Conservation (phyloP, 1,284 basidiomycete species). For the Xerocomus nothofagi region DNA sequence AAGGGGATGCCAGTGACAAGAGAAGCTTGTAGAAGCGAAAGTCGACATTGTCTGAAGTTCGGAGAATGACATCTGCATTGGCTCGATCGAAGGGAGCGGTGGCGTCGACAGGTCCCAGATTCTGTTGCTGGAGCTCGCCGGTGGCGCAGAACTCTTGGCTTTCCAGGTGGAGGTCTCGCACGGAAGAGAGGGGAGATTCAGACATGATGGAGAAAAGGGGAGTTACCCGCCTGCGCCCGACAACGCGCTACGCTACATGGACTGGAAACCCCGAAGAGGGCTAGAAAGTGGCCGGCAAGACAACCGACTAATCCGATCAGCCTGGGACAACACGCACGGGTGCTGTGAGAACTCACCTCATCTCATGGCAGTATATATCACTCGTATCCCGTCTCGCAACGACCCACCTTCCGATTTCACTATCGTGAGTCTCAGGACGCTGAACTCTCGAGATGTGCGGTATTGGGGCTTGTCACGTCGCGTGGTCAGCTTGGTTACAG, state of each 20-base stretch:
- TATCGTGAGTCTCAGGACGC: no score
- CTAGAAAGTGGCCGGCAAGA: slow-evolving; percentile 1
- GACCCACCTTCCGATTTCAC: neutral
- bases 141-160: neutral
- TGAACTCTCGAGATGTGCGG: no score
- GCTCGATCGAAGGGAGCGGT: slow-evolving; percentile 32
- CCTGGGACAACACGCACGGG: no score
- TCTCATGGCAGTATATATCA: neutral
- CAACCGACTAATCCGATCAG: slow-evolving; percentile 13
- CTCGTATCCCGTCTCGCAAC: neutral
- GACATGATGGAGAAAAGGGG: slow-evolving; percentile 16
- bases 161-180: slow-evolving; percentile 5
- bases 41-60: slow-evolving; percentile 39
- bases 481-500: neutral
- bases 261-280: slow-evolving; percentile 12
- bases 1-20: slow-evolving; percentile 39
- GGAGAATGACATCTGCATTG: slow-evolving; percentile 41
- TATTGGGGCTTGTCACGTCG: slow-evolving; percentile 1
- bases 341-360: neutral
- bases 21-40: slow-evolving; percentile 42
- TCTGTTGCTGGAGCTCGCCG: slow-evolving; percentile 1
- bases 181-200: slow-evolving; percentile 3
- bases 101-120: slow-evolving; percentile 27
- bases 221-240: neutral
- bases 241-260: slow-evolving; percentile 14